Conservation (phyloP, 73 alveolate species). For the Tetrahymena borealis region DNA sequence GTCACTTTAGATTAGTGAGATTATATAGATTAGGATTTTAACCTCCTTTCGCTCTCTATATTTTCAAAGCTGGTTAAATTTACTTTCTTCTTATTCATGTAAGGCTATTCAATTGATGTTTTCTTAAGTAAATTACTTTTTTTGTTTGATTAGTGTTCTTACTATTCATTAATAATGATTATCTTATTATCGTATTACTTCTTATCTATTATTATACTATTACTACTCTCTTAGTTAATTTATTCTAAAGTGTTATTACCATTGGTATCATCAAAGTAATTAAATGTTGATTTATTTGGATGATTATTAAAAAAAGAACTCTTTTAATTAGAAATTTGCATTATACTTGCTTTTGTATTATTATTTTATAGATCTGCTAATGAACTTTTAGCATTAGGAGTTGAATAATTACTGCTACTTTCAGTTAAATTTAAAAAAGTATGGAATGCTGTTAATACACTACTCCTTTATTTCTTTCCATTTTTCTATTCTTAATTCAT, state of each 20-base stretch:
- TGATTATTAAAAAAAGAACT: background rate
- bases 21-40: background rate
- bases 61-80: background rate
- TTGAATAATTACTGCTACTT: background rate
- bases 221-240: background rate
- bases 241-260: background rate
- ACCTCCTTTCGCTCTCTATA: background rate
- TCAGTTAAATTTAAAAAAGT: background rate
- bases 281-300: background rate
- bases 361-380: background rate
- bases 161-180: background rate
- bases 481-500: background rate
- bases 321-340: background rate
- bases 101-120: background rate
- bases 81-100: background rate
- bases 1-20: background rate
- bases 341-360: background rate
- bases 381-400: background rate
- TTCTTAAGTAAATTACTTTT: background rate
- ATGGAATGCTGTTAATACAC: background rate
- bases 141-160: background rate
- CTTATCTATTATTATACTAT: background rate
- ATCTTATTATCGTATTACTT: background rate
- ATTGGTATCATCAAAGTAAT: background rate
- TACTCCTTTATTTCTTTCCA: background rate